These are phyloP conservation scores for Maudiozyma barnettii DNA, from an alignment of 805 yeast genomes.

Conservation along the genomic window DNA sequence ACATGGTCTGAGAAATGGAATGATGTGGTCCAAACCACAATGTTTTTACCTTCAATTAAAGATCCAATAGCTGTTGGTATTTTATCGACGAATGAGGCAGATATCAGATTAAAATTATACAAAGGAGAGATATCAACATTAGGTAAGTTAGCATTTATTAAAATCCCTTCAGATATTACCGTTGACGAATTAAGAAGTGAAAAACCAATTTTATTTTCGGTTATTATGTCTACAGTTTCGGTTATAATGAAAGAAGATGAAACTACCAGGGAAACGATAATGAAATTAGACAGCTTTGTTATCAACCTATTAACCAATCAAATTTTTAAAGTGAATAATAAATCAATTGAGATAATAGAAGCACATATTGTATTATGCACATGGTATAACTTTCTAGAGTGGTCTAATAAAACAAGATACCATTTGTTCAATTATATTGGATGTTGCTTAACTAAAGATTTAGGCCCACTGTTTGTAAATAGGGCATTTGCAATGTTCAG, in stretches of 20 bases:
- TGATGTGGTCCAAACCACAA: constrained; percentile 38
- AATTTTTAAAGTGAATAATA: constrained; percentile 59
- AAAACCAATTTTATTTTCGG: constrained; percentile 53
- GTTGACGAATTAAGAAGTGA: constrained; percentile 40
- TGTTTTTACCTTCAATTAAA: constrained; percentile 32
- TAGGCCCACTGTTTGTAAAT: constrained; percentile 55
- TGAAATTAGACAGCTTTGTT: constrained; percentile 45
- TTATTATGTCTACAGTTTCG: constrained; percentile 55
- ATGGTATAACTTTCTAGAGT: constrained; percentile 82
- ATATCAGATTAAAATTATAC: constrained; percentile 42
- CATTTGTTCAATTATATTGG: constrained; percentile 60
- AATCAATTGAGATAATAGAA: constrained; percentile 58
- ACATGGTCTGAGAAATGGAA: constrained; percentile 37
- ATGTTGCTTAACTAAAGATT: constrained; percentile 60
- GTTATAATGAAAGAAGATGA: constrained; percentile 29
- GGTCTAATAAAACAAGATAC: constrained; percentile 68
- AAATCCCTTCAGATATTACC: constrained; percentile 36
- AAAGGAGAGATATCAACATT: constrained; percentile 35
- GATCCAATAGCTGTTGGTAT: constrained; percentile 54
- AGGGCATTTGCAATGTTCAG: constrained; percentile 29
- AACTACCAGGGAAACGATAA: constrained; percentile 33
- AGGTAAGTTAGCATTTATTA: constrained; percentile 46
- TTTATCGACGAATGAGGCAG: constrained; percentile 51
- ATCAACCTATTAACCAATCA: constrained; percentile 45
- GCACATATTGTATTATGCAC: constrained; percentile 49